A percentile compares a stretch with the other conserved stretches of the same genome.
Conservation (phyloP, 2,329 filamentous ascomycete genomes). For the Metarhizium sp. region DNA sequence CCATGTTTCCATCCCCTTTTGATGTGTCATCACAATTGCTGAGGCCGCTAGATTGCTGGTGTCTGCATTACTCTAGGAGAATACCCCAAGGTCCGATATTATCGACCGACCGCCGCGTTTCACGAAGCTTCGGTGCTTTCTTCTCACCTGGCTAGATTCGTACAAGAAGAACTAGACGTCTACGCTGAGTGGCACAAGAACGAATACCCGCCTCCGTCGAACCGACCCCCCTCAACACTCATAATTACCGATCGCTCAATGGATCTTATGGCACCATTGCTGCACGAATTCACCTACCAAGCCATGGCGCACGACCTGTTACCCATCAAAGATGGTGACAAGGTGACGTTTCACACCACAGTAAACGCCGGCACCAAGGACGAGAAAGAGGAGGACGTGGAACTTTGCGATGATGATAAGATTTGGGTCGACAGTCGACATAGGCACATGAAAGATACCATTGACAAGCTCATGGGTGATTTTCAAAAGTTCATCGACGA, state of each 20-base stretch:
- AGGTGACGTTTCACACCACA: slow-evolving; percentile 72
- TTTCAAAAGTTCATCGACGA: slow-evolving; percentile 87
- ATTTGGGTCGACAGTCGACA: slow-evolving; percentile 95
- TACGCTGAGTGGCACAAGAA: slow-evolving; percentile 71
- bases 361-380: slow-evolving; percentile 65
- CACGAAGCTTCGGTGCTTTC: slow-evolving; percentile 87
- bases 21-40: background rate
- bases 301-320: slow-evolving; percentile 95
- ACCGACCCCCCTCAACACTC: slow-evolving; percentile 71
- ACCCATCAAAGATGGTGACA: slow-evolving; percentile 79
- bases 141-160: slow-evolving; percentile 78
- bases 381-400: slow-evolving; percentile 79
- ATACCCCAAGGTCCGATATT: slow-evolving; percentile 88
- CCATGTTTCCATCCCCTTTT: background rate
- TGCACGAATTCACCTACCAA: slow-evolving; percentile 98
- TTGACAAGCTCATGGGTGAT: slow-evolving; percentile 84
- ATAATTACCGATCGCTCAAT: slow-evolving; percentile 87
- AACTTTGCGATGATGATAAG: slow-evolving; percentile 81
- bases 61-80: slow-evolving; percentile 90
- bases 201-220: slow-evolving; percentile 72
- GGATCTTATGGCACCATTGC: slow-evolving; percentile 76
- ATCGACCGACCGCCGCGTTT: slow-evolving; percentile 60
- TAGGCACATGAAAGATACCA: slow-evolving; percentile 95
- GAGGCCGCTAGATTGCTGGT: slow-evolving; percentile 30
- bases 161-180: slow-evolving; percentile 83